Conservation (phyloP, 139 green algal genomes). For the Volvox reticuliferus region DNA sequence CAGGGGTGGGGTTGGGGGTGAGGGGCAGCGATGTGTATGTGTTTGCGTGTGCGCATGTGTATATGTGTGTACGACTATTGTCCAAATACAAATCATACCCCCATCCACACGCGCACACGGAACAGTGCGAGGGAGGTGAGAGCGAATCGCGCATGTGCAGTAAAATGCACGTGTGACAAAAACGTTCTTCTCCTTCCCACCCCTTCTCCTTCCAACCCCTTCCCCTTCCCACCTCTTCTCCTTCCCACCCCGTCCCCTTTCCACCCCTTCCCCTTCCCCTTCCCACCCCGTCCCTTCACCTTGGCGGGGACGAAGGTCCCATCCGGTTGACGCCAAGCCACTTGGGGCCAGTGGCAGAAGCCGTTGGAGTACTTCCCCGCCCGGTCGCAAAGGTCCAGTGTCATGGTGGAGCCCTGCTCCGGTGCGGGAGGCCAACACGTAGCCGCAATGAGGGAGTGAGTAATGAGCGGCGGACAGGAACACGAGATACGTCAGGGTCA, state of each 20-base stretch:
- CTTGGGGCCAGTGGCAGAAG: conserved; percentile 84
- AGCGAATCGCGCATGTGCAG: no score
- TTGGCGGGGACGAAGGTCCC: conserved; percentile 66
- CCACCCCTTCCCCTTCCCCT: neutral
- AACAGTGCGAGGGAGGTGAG: no score
- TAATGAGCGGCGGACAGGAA: no score
- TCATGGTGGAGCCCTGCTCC: conserved; percentile 68
- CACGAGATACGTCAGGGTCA: no score
- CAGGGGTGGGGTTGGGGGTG: neutral
- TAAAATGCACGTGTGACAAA: no score
- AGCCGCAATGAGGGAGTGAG: neutral
- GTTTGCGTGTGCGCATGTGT: no score
- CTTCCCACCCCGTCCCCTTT: neutral
- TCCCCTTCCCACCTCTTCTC: neutral
- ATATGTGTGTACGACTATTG: no score
- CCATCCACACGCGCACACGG: no score
- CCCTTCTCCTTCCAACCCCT: neutral
- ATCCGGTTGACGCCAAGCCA: conserved; percentile 72
- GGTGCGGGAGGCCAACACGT: neutral
- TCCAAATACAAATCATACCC: no score
- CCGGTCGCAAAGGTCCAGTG: conserved; percentile 81
- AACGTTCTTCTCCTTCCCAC: neutral
- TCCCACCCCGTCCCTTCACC: neutral
- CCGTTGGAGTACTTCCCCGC: conserved; percentile 82
- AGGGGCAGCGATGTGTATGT: neutral